Conservation (phyloP, 495 filamentous ascomycete species). For the Xylaria longipes region DNA sequence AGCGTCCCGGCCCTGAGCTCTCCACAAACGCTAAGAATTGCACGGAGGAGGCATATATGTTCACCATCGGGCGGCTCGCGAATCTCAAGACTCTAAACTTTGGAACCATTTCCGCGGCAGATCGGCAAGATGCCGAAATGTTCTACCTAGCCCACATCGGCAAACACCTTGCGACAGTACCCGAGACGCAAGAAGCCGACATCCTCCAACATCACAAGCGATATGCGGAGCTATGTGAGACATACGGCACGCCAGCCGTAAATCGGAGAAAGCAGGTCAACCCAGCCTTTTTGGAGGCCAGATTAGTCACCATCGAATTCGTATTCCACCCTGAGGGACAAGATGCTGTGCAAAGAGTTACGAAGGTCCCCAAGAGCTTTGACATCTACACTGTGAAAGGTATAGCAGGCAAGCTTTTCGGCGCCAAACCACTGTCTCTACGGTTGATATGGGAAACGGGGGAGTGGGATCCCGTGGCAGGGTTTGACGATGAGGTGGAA, state of each 20-base stretch:
- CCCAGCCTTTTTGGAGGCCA: slow-evolving; percentile 73
- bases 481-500: slow-evolving; percentile 65
- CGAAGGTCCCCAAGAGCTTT: slow-evolving; percentile 75
- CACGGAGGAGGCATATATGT: slow-evolving; percentile 82
- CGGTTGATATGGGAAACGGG: slow-evolving; percentile 81
- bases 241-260: slow-evolving; percentile 71
- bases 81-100: slow-evolving; percentile 77
- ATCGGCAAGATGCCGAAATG: slow-evolving; percentile 85
- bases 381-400: slow-evolving; percentile 83
- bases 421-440: slow-evolving; percentile 65
- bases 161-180: slow-evolving; percentile 68
- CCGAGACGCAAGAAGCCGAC: slow-evolving; percentile 57
- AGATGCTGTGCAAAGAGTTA: slow-evolving; percentile 31
- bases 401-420: slow-evolving; percentile 74
- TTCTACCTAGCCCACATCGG: slow-evolving; percentile 88
- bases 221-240: slow-evolving; percentile 73
- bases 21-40: slow-evolving; percentile 42
- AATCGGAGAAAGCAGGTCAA: slow-evolving; percentile 60
- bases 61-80: slow-evolving; percentile 79
- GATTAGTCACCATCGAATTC: slow-evolving; percentile 72
- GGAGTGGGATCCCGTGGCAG: slow-evolving; percentile 78
- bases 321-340: slow-evolving; percentile 40
- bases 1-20: slow-evolving; percentile 55
- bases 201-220: slow-evolving; percentile 69
- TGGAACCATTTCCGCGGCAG: slow-evolving; percentile 69